Evolutionary conservation across 1,284 basidiomycete genomes (phyloP).

Genomic region (Sanghuangporus baumii): DNA sequence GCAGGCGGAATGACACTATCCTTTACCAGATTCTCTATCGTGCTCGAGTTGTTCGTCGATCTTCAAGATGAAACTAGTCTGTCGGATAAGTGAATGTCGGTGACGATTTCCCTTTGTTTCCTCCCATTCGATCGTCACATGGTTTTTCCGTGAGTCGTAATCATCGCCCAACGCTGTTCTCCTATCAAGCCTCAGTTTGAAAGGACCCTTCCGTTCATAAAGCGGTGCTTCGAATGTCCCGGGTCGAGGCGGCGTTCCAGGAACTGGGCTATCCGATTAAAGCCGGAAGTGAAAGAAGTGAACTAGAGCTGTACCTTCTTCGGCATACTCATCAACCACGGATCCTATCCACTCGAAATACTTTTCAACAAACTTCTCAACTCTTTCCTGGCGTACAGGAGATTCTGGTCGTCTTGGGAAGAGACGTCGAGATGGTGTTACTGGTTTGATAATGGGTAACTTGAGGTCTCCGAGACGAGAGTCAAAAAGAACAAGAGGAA

Average conservation of each 20-base stretch:
- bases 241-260: conserved; percentile 5
- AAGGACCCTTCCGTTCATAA: background rate
- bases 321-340: conserved; percentile 9
- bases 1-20: too few relatives aligned
- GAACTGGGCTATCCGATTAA: background rate
- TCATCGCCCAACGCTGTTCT: background rate
- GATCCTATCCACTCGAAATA: conserved; percentile 41
- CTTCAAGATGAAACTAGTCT: background rate
- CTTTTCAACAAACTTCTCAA: conserved; percentile 18
- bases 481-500: conserved; percentile 52
- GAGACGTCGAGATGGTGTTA: conserved; percentile 28
- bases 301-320: background rate
- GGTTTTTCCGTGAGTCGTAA: background rate
- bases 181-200: conserved; percentile 2
- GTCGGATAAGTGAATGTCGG: background rate
- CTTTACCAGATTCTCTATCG: too few relatives aligned
- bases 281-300: background rate
- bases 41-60: too few relatives aligned
- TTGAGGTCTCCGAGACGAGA: conserved; percentile 47
- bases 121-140: background rate
- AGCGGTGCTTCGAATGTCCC: conserved; percentile 2
- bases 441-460: conserved; percentile 45
- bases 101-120: background rate
- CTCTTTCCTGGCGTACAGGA: conserved; percentile 3
- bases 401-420: conserved; percentile 26